Base-by-base conservation (phyloP, 176 grass and related monocot genomes). In the Pharus latifolius region DNA sequence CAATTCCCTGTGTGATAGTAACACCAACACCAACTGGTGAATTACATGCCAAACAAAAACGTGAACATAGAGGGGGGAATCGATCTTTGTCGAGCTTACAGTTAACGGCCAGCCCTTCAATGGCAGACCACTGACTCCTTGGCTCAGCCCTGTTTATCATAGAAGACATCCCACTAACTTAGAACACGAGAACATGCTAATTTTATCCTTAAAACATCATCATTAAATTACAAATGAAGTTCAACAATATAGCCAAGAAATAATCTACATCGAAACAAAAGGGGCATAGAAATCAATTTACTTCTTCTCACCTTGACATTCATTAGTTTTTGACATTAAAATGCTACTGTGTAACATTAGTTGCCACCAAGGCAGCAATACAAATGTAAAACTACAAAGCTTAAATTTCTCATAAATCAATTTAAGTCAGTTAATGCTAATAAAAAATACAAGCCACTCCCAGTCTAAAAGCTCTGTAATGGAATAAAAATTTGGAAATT, bases 51-150 rank as follows among this genome's bases (percentile, higher is more conserved):
- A 65, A 73, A 54, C 32, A 57, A 56, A 60, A 52, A 74, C 4
- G 45, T 78, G 56, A 62, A 27, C n/a, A 34, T 9, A 74, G 53
- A 33, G 50, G 48, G 46, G 42, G 42, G 19, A 60, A 79, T 57
- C 48, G 12, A 78, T 74, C 26, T 18, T 28, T 26, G 26, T 24
- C 0, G 5, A 50, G 60, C 94, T 85, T 83, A 99, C 96, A 61
- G 90, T 88, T 83, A 99, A 80, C 23, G 96, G 96, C 96, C 96
- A 99, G 41, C 96, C 96, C 69, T 99, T 99, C 79, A 99, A 88
- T 30, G 96, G 90, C 83, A 95, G 83, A 80, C 96, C 65, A 64
- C 87, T 88, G 47, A 91, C 90, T 69, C 90, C 96, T 91, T 99
- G 96, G 69, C 83, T 99, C 35, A 99, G 49, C 51, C 87, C 96